Percentiles rank a stretch among this genome's conserved stretches.
These are phyloP conservation scores for Xylaria sp. DNA, from an alignment of 2,329 filamentous ascomycete species.

Conservation along the genomic window DNA sequence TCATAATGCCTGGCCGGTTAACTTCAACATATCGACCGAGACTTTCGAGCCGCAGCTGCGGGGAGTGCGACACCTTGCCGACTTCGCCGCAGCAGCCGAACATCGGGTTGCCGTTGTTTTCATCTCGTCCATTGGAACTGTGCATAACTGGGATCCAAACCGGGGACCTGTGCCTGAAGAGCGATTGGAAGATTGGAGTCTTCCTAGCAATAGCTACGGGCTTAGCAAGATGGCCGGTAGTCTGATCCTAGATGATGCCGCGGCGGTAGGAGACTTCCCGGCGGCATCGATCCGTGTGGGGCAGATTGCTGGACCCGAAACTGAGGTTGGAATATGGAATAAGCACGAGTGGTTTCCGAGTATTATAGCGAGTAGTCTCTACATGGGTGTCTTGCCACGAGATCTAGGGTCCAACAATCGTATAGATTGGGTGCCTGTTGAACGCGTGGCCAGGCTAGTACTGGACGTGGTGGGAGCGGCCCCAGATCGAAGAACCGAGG, in stretches of 20 bases:
- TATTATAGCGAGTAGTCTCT: slow-evolving; percentile 59
- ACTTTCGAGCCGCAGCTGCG: slow-evolving; percentile 52
- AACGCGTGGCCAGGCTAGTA: slow-evolving; percentile 57
- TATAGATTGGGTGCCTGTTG: slow-evolving; percentile 67
- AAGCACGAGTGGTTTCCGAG: slow-evolving; percentile 66
- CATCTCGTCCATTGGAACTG: slow-evolving; percentile 56
- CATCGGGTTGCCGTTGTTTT: slow-evolving; percentile 50
- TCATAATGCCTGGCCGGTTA: slow-evolving; percentile 57
- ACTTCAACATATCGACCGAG: slow-evolving; percentile 48
- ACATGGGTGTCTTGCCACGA: slow-evolving; percentile 59
- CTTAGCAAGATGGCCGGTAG: slow-evolving; percentile 56
- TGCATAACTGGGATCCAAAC: slow-evolving; percentile 50
- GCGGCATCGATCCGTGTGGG: slow-evolving; percentile 57
- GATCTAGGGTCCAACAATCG: slow-evolving; percentile 56
- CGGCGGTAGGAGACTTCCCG: slow-evolving; percentile 51
- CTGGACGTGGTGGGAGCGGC: slow-evolving; percentile 57
- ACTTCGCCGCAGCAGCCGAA: slow-evolving; percentile 41
- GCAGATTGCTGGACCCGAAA: slow-evolving; percentile 57
- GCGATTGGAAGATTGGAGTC: slow-evolving; percentile 49
- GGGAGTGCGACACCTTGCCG: slow-evolving; percentile 53
- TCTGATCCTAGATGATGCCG: slow-evolving; percentile 55
- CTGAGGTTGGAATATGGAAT: slow-evolving; percentile 62
- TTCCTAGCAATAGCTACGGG: slow-evolving; percentile 54
- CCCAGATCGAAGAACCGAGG: slow-evolving; percentile 35
- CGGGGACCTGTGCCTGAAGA: slow-evolving; percentile 52